Evolutionary conservation across 148 eudicot genomes (phyloP).

Genomic region (Simmondsia chinensis): DNA sequence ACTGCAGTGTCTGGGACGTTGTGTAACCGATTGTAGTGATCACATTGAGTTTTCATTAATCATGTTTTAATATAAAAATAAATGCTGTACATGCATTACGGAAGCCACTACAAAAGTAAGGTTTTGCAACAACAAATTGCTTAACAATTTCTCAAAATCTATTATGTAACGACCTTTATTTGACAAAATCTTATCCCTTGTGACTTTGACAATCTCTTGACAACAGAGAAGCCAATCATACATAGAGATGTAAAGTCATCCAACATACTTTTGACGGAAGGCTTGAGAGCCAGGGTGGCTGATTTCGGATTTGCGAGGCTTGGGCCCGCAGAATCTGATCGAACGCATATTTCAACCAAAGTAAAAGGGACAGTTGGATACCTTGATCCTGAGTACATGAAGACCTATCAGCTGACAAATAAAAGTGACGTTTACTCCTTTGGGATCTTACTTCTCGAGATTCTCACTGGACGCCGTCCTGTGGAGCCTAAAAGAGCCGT

Average conservation of each 20-base stretch:
- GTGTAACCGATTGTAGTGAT: no score
- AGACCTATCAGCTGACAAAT: conserved; percentile 79
- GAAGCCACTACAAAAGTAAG: no score
- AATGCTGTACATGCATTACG: no score
- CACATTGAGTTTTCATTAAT: no score
- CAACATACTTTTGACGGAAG: conserved; percentile 80
- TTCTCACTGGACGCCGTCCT: conserved; percentile 87
- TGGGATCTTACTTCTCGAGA: conserved; percentile 71
- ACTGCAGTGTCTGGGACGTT: no score
- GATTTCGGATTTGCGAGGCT: conserved; percentile 98
- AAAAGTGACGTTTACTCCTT: conserved; percentile 96
- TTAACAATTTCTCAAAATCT: no score
- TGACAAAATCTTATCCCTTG: no score
- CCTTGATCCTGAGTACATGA: conserved; percentile 97
- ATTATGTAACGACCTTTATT: no score
- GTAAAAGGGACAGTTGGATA: conserved; percentile 98
- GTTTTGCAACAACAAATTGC: no score
- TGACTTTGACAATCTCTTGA: conserved; percentile 1
- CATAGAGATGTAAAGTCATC: conserved; percentile 97
- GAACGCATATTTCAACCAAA: conserved; percentile 83
- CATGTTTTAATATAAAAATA: no score
- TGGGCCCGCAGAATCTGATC: conserved; percentile 56
- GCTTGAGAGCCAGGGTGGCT: conserved; percentile 86
- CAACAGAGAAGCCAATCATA: conserved; percentile 81
- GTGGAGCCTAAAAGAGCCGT: conserved; percentile 64